Evolutionary conservation across 371 early-diverging fungal genomes (phyloP), one percentile per base, ranked within the genome.

Genomic region (Mucor plumbeus): DNA sequence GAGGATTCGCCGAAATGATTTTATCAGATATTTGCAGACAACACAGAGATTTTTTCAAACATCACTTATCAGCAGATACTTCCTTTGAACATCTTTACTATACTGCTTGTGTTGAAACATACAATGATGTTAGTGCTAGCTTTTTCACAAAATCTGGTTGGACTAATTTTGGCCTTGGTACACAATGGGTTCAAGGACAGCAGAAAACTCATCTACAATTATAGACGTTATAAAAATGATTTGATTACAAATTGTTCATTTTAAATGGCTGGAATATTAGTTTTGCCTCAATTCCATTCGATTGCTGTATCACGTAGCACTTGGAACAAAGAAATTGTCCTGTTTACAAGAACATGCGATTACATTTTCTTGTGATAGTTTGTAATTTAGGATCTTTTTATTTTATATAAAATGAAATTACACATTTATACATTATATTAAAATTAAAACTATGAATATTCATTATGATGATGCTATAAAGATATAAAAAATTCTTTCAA

Each of bases 91-190:
- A 61, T n/a, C 36, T 67, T 15, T 67, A 61, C 13, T 56, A 57
- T 36, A 33, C 13, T 47, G 55, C 67, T 13, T 33, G 40, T 38
- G 67, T 67, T 26, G 67, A 67, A 47, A 26, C 44, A 5, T 56
- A 19, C n/a, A 67, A 67, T n/a, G 33, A 7, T 15, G 13, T 62
- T 4, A 67, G 67, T 39, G 56, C 56, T 7, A 61, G 21, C n/a
- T 26, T 61, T 31, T 67, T 67, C 21, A 41, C 31, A 39, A 67
- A 67, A 31, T n/a, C 38, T n/a, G 53, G 54, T 17, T 62, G 50
- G 50, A 53, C 33, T 0, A n/a, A 19, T 4, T 21, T 53, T 47
- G 57, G 58, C 6, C 17, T 58, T 13, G 65, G 58, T 3, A 47
- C 34, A 9, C 15, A 26, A 21, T 67, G 67, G 61, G 26, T 55